Percentiles rank a stretch among this genome's conserved stretches.
These are phyloP conservation scores for Pyrenochaeta sp. DNA, from an alignment of 2,329 filamentous ascomycete species.

Conservation along the genomic window DNA sequence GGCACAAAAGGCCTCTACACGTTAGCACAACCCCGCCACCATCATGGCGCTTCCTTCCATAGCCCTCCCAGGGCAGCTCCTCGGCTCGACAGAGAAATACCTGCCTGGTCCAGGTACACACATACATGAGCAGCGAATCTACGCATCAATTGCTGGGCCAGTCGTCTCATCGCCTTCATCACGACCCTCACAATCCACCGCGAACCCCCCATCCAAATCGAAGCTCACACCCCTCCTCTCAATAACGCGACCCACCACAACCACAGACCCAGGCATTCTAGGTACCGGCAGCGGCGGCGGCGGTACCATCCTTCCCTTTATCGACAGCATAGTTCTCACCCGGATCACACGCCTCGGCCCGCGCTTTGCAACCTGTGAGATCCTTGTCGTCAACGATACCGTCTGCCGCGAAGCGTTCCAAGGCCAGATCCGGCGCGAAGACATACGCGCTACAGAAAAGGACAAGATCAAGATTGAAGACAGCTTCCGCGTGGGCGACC, in stretches of 20 bases:
- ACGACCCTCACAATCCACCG: constrained; percentile 63
- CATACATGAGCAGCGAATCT: constrained; percentile 76
- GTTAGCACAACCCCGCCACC: background rate
- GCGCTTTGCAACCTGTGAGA: constrained; percentile 84
- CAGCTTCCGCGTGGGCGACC: constrained; percentile 90
- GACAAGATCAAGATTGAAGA: constrained; percentile 92
- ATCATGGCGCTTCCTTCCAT: constrained; percentile 54
- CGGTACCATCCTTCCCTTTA: constrained; percentile 80
- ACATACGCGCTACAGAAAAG: constrained; percentile 94
- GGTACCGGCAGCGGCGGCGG: constrained; percentile 49
- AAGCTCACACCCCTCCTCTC: constrained; percentile 55
- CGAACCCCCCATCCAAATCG: constrained; percentile 61
- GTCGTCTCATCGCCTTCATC: constrained; percentile 59
- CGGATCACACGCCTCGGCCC: constrained; percentile 86
- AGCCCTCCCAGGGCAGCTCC: constrained; percentile 81
- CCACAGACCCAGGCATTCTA: constrained; percentile 25
- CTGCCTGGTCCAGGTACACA: constrained; percentile 84
- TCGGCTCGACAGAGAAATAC: constrained; percentile 74
- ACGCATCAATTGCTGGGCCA: constrained; percentile 82
- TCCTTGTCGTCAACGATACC: constrained; percentile 75
- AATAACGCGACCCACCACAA: constrained; percentile 36
- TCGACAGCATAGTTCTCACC: constrained; percentile 82
- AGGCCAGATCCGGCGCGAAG: constrained; percentile 85
- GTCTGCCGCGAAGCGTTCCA: constrained; percentile 83
- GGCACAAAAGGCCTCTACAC: background rate